These are phyloP conservation scores for Fusarium sp. DNA, from an alignment of 2,329 filamentous ascomycete genomes.

Conservation along the genomic window DNA sequence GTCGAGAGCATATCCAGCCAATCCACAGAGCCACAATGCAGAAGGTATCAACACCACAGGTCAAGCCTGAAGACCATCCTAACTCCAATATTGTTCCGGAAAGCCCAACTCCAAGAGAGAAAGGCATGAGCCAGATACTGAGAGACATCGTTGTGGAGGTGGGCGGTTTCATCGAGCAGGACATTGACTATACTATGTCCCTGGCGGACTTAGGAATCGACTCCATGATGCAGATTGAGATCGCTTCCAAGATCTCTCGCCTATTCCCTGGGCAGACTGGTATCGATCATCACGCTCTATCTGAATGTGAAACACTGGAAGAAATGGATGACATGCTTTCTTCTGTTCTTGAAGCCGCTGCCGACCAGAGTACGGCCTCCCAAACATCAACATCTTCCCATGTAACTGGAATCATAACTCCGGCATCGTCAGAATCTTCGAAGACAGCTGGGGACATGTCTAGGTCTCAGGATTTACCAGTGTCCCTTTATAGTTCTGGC, in stretches of 20 bases:
- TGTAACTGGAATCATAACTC: background rate
- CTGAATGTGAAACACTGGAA: background rate
- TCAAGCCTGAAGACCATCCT: no score
- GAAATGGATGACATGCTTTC: background rate
- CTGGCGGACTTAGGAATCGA: conserved; percentile 5
- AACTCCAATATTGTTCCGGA: no score
- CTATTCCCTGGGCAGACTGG: background rate
- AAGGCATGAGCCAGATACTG: background rate
- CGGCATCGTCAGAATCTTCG: background rate
- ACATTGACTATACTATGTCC: conserved; percentile 1
- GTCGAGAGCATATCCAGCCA: background rate
- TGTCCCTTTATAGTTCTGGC: background rate
- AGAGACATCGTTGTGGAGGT: background rate
- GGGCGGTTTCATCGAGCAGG: background rate
- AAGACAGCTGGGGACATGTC: no score
- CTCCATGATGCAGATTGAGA: conserved; percentile 14
- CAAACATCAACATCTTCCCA: background rate
- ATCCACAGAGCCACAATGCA: no score
- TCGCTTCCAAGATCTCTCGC: background rate
- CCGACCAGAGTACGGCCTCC: background rate
- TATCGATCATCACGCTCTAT: background rate
- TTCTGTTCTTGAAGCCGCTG: background rate
- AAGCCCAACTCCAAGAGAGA: background rate
- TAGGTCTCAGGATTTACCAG: background rate
- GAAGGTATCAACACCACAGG: no score